Evolutionary conservation across 2,329 filamentous ascomycete genomes (phyloP), one percentile per base, ranked within the genome.

Genomic region (Hyphodiscus sp.): DNA sequence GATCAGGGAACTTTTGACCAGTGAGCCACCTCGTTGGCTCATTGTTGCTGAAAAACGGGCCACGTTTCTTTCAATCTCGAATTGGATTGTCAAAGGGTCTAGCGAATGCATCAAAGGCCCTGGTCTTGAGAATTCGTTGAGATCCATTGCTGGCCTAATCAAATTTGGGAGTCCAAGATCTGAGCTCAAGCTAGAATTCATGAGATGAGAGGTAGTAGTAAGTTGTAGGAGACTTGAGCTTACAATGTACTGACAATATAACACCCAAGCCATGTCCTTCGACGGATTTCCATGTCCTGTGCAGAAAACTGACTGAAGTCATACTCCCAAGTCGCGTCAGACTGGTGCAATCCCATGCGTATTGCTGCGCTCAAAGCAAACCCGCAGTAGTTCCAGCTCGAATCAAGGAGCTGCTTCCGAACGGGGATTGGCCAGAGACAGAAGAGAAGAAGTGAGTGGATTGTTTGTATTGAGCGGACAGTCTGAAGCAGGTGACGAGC

Each of bases 341-440:
- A 43, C 41, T 50, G 47, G 41, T 50, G 47, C 7, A 50, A 20
- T 41, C 47, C 47, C 47, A 50, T 50, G 15, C 47, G 47, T 20
- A 50, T 50, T 18, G 47, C 47, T 18, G 47, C 47, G 20, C 41
- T 50, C 16, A 50, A 33, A 20, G 79, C 49, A 46, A 56, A 45
- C n/a, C 49, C 49, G 20, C 49, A 51, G 42, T 51, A 51, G 33
- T 45, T 51, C 49, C 49, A 51, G 19, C 42, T 45, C 20, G 42
- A 38, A 41, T 51, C 49, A 10, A 45, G n/a, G 18, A 51, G n/a
- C 42, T 45, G 42, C n/a, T 45, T 46, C 30, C 49, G 20, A 41
- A 43, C 20, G 2, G 49, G 49, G 18, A 51, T 26, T 20, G 49
- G 49, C 49, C 49, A 51, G 5, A 45, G 43, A n/a, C 49, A 51